phyloP scores from a whole-genome alignment of 1,284 basidiomycete genomes.

The Pseudozyma sp. region DNA sequence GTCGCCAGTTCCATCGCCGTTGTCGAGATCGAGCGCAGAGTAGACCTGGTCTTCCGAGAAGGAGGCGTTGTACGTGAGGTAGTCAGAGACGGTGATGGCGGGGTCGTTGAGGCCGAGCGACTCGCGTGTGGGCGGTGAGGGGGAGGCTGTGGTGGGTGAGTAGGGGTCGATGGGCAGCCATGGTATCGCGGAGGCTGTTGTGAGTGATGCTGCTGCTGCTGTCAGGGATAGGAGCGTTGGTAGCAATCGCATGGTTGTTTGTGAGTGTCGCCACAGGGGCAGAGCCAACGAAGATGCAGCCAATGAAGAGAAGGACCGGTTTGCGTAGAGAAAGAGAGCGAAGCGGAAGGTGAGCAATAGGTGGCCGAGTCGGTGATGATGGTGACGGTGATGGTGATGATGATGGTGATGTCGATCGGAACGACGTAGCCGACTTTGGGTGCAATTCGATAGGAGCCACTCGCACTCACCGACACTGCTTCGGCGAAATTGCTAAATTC shows the following conservation, averaged over 20 bases:
- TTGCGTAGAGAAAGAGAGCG: too few relatives aligned
- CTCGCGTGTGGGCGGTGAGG: slow-evolving; percentile 16
- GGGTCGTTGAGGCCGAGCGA: slow-evolving; percentile 35
- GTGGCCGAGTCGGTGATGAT: neutral
- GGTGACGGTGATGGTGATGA: too few relatives aligned
- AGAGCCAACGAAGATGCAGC: too few relatives aligned
- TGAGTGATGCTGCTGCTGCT: slow-evolving; percentile 3
- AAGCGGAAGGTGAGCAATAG: too few relatives aligned
- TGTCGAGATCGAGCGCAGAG: slow-evolving; percentile 43
- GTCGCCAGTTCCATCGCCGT: slow-evolving; percentile 35
- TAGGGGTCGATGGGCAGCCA: slow-evolving; percentile 30
- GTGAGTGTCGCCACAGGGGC: neutral
- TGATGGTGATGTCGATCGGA: too few relatives aligned
- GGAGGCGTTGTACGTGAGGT: slow-evolving; percentile 30
- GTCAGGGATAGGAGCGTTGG: too few relatives aligned
- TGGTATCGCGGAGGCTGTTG: slow-evolving; percentile 8
- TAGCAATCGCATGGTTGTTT: slow-evolving; percentile 24
- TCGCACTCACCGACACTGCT: too few relatives aligned
- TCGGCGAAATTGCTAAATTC: too few relatives aligned
- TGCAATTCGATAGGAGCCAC: too few relatives aligned
- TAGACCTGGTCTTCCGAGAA: slow-evolving; percentile 47
- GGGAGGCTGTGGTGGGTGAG: slow-evolving; percentile 8
- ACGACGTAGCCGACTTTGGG: too few relatives aligned
- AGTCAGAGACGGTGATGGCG: slow-evolving; percentile 21
- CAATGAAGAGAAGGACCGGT: too few relatives aligned